These are phyloP conservation scores for Colletotrichum paranaense DNA, from an alignment of 2,329 filamentous ascomycete genomes.

Conservation along the genomic window DNA sequence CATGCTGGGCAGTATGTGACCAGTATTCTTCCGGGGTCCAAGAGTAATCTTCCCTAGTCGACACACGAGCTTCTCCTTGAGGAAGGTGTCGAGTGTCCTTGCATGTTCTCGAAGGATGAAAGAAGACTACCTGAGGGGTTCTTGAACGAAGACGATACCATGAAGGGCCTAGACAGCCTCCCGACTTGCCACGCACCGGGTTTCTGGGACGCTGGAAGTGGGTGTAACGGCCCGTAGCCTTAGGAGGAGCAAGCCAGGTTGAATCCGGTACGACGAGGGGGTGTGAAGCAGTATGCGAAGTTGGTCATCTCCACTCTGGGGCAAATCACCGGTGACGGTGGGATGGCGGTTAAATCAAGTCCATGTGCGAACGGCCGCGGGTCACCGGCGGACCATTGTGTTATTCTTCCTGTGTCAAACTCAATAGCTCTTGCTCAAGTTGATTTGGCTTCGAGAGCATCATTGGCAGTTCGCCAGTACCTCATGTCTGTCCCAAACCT, in stretches of 20 bases:
- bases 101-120: neutral
- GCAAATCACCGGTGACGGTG: slow-evolving; percentile 1
- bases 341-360: neutral
- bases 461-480: neutral
- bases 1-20: neutral
- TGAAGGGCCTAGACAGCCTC: neutral
- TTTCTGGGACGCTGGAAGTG: slow-evolving; percentile 12
- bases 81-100: neutral
- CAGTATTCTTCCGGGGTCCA: neutral
- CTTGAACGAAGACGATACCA: neutral
- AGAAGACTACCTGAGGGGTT: neutral
- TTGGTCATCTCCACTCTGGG: slow-evolving; percentile 1
- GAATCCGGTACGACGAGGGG: neutral
- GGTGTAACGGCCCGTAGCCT: slow-evolving; percentile 9
- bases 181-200: slow-evolving; percentile 16
- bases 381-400: slow-evolving; percentile 11
- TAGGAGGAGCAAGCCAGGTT: neutral
- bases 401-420: neutral
- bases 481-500: neutral
- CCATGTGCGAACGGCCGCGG: slow-evolving; percentile 14
- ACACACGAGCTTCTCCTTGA: neutral
- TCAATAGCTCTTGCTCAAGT: neutral
- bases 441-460: neutral
- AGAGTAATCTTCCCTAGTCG: neutral
- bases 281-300: neutral